Evolutionary conservation across 495 filamentous ascomycete species (phyloP), one percentile per base, ranked within the genome.

Genomic region (Hypoxylon fuscum): DNA sequence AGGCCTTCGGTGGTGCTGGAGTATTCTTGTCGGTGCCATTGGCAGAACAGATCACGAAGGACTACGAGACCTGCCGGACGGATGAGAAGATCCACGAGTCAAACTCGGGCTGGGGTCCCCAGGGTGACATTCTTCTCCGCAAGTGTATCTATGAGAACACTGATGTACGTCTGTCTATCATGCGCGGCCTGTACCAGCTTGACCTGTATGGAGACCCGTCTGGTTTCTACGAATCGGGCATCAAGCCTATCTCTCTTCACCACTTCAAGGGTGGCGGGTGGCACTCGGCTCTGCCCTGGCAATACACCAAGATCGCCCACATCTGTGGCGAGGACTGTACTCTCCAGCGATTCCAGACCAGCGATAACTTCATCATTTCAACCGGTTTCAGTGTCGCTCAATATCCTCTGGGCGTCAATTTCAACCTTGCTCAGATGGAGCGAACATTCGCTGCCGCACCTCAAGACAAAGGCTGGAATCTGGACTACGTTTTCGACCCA

Each of bases 1-100:
- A 89, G 60, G 87, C 86, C 29, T 91, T 89, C 66, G 88, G 88
- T 60, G 88, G 88, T 56, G 88, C 85, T 9, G 89, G 89, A 53
- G 83, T 91, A 3, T 90, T 92, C 56, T 77, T 92, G 25, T 88
- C 85, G 3, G 79, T 83, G 47, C 83, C 88, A 8, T 72, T 89
- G 43, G 82, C 87, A 8, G 78, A 82, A 32, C 68, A 85, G 20
- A 74, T 92, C 15, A 79, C 86, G 35, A 81, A 82, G 15, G 77
- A 83, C 21, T 89, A 83, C 64, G 78, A 73, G 7, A 83, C 68
- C 65, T 85, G 68, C 80, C 83, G 76, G 72, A 81, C 63, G 61
- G 72, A 79, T 1, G 62, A 81, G 38, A 83, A 83, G 68, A 72
- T 85, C 21, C 56, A 72, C 18, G 77, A 83, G 47, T 71, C 77